These are phyloP conservation scores for Eucalyptus regnans DNA, from an alignment of 345 rosid genomes.

Conservation along the genomic window DNA sequence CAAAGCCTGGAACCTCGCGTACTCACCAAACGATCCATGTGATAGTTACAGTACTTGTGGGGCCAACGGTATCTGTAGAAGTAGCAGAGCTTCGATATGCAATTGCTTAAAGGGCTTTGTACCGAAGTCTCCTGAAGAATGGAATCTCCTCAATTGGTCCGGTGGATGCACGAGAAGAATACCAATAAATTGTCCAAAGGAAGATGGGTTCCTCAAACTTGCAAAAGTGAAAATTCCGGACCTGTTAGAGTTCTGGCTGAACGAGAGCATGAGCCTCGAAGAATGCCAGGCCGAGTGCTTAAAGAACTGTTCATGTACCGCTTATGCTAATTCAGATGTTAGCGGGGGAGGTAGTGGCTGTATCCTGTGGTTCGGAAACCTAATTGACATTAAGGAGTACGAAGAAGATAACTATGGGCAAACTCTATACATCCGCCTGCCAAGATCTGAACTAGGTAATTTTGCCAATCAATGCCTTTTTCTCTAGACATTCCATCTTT, in stretches of 20 bases:
- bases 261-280: not conserved
- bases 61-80: not conserved
- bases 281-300: slow-evolving; percentile 18
- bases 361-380: slow-evolving; percentile 12
- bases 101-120: slow-evolving; percentile 23
- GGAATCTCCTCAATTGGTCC: slow-evolving; percentile 18
- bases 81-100: not conserved
- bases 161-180: slow-evolving; percentile 23
- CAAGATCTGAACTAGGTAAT: slow-evolving; percentile 18
- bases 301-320: slow-evolving; percentile 22
- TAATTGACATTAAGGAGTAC: slow-evolving; percentile 17
- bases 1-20: not conserved
- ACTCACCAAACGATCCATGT: not conserved
- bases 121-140: slow-evolving; percentile 6
- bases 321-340: slow-evolving; percentile 11
- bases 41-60: not conserved
- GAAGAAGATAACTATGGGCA: slow-evolving; percentile 4
- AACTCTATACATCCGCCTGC: slow-evolving; percentile 18
- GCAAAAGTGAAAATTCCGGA: slow-evolving; percentile 24
- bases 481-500: not conserved
- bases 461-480: not conserved
- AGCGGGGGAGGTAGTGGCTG: slow-evolving; percentile 17
- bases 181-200: slow-evolving; percentile 5
- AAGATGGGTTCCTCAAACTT: slow-evolving; percentile 16
- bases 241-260: not conserved